Base-by-base conservation (phyloP, 2,329 filamentous ascomycete species). In the Endoconidiophora polonica region DNA sequence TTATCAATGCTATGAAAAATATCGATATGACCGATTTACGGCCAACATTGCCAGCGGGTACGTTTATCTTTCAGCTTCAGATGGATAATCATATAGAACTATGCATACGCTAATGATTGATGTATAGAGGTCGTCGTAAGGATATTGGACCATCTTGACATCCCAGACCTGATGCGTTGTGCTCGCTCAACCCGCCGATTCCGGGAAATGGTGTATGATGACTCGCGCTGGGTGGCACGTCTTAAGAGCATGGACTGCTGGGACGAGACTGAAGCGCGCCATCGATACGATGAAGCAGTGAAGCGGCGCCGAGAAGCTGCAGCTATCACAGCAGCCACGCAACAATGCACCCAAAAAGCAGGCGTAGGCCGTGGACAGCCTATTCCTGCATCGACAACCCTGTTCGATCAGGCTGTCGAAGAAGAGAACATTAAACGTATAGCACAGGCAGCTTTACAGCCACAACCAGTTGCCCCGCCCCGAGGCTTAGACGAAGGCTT, bases 121-220 rank as follows among this genome's bases (percentile, higher is more conserved):
- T 33, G 12, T 33, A 33, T 61, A 86, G 90, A 96, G 68, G 86
- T 96, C 57, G 77, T 96, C 58, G 82, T 83, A 26, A 75, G 79
- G 0, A 87, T 98, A 57, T 76, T 98, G 60, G 86, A 95, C 61
- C 87, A 93, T 66, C 77, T 96, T 38, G 83, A 86, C 38, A 75
- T 94, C 24, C 69, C 81, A 54, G 90, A 95, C 63, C 80, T 94
- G 59, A 76, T 96, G 62, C 78, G 79, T 57, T 90, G 86, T 61
- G 90, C 91, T 42, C 80, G 82, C 55, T 80, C 84, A 22, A 94
- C 86, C 52, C 83, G 77, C 60, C 83, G 86, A 54, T 77, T 96
- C 73, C 82, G 83, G 61, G 91, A 98, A 66, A 98, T 98, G 88
- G 88, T 95, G 2, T 98, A 96, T 65, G 91, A 98, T 63, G 91